Base-by-base conservation (phyloP, 75 land plant species). In the Gnetum montanum region DNA sequence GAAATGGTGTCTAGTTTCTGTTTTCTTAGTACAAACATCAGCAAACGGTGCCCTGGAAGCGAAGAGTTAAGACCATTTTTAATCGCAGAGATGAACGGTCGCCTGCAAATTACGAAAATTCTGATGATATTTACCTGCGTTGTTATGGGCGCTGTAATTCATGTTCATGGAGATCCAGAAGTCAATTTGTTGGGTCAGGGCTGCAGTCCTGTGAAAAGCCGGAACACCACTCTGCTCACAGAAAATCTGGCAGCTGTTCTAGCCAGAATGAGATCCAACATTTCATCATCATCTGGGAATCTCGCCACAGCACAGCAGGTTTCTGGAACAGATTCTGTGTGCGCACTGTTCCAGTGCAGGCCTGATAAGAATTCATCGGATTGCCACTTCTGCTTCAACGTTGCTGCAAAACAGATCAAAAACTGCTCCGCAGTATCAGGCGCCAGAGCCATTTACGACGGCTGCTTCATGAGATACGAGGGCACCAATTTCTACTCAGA, bases 381-480 rank as follows among this genome's bases (percentile, higher is more conserved):
- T 43, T 77, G 80, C 54, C 24, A 60, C 8, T 31, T 56, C 3
- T 77, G 80, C 44, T 59, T 62, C 44, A 26, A 8, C 0, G 46
- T 53, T 11, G 75, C 71, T 4, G 43, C 12, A 8, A 11, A 41
- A 4, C 50, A 27, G 15, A 57, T 74, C 8, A 53, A 60, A 4
- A 60, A 56, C 18, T 74, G 69, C 52, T 54, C 60, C n/a, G 40
- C 43, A 4, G 72, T 54, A 7, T 69, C 60, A 26, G 72, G 78
- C 6, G 75, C 61, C 19, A 49, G 75, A 11, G 71, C 56, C 22
- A 60, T 71, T 34, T 71, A 63, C 19, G 71, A 71, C 28, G 80
- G 75, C 51, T 71, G 80, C 53, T 65, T 60, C 43, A 60, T 72
- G 54, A 47, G 80, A 34, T 70, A 60, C 25, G 30, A 73, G 54